Evolutionary conservation across 106 monocot genomes (phyloP).

Genomic region (Acanthochlamys bracteata): DNA sequence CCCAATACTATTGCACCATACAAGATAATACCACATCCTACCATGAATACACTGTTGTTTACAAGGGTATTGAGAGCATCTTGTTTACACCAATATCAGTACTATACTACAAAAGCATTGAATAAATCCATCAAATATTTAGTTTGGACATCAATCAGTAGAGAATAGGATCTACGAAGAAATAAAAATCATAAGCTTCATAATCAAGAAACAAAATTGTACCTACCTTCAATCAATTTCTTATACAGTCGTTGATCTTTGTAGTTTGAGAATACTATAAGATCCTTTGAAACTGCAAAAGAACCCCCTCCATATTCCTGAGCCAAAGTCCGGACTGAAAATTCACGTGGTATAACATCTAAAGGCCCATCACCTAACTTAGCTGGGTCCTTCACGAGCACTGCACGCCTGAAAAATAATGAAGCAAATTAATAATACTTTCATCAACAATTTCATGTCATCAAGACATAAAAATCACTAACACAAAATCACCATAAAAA

Average conservation of each 20-base stretch:
- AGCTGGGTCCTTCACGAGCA: constrained; percentile 66
- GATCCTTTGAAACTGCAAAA: constrained; percentile 48
- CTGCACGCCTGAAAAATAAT: constrained; percentile 55
- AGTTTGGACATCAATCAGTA: no score
- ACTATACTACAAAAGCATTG: no score
- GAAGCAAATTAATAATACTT: background rate
- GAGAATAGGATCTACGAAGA: background rate
- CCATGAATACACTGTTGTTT: no score
- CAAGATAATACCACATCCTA: no score
- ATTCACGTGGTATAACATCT: constrained; percentile 59
- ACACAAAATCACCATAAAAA: background rate
- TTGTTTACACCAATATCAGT: no score
- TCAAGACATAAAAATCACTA: background rate
- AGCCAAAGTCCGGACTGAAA: constrained; percentile 68
- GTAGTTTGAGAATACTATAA: constrained; percentile 81
- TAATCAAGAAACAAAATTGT: background rate
- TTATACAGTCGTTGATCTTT: constrained; percentile 84
- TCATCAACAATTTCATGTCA: no score
- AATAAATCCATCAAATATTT: no score
- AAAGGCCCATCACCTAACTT: constrained; percentile 35
- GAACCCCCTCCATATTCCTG: constrained; percentile 94
- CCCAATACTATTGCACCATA: no score
- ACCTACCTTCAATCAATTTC: constrained; percentile 52
- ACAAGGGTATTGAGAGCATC: no score
- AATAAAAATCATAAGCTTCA: constrained; percentile 3